phyloP scores from a whole-genome alignment of 768 basidiomycete genomes.

The Leccinum aurantiacum region DNA sequence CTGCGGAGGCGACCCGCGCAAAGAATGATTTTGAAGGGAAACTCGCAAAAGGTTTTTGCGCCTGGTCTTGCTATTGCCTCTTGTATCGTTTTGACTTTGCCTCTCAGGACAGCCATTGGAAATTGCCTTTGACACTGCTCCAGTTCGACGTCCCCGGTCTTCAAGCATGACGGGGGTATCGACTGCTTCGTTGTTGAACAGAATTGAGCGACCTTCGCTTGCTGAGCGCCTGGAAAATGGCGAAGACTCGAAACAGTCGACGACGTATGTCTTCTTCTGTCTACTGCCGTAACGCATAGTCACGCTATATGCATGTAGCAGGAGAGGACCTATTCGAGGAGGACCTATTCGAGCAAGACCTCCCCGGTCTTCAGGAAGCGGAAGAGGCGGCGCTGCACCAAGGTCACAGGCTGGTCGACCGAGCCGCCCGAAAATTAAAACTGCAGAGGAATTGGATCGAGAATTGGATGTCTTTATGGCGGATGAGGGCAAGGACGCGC shows the following conservation, averaged over 20 bases:
- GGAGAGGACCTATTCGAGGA: conserved; percentile 54
- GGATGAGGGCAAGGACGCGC: conserved; percentile 39
- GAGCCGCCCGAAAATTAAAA: conserved; percentile 56
- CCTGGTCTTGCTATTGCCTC: neutral
- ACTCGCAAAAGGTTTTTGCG: conserved; percentile 73
- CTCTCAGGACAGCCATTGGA: conserved; percentile 77
- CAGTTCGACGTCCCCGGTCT: conserved; percentile 47
- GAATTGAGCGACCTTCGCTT: conserved; percentile 75
- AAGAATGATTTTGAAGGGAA: conserved; percentile 86
- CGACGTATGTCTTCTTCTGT: conserved; percentile 8
- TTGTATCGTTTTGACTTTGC: conserved; percentile 1
- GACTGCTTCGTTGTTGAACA: conserved; percentile 65
- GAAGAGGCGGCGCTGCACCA: conserved; percentile 10
- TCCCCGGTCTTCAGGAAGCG: conserved; percentile 20
- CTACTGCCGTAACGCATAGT: neutral
- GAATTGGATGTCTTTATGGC: conserved; percentile 89
- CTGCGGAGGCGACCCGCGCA: conserved; percentile 76
- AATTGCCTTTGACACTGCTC: conserved; percentile 57
- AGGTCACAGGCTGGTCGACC: conserved; percentile 33
- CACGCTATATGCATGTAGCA: conserved; percentile 10
- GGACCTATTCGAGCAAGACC: conserved; percentile 49
- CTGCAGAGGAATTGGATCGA: conserved; percentile 81
- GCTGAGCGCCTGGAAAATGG: conserved; percentile 60
- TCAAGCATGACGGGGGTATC: conserved; percentile 41
- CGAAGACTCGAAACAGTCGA: conserved; percentile 27